Evolutionary conservation across 352 stramenopile species (phyloP).

Genomic region (Phytopythium oedochilum): DNA sequence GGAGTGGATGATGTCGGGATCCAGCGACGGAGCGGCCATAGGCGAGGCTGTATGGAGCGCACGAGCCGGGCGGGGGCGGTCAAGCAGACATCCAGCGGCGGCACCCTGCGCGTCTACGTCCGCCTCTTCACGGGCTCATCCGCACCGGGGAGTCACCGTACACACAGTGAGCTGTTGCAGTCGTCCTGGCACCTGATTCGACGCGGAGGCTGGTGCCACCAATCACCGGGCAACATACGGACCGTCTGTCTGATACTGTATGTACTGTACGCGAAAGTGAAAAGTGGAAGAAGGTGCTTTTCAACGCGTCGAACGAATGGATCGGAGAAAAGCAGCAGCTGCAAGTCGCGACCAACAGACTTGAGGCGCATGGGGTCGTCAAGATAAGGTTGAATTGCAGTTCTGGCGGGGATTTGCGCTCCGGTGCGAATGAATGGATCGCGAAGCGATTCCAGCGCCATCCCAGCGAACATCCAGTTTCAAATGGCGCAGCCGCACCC

Average conservation of each 20-base stretch:
- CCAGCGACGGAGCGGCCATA: not conserved
- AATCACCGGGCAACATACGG: too few relatives aligned
- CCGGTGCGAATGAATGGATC: too few relatives aligned
- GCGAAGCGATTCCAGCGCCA: not conserved
- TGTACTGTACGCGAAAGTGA: too few relatives aligned
- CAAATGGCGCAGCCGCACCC: slow-evolving; percentile 1
- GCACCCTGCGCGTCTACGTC: not conserved
- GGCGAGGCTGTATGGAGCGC: not conserved
- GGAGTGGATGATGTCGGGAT: not conserved
- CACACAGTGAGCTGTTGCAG: not conserved
- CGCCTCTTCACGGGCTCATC: not conserved
- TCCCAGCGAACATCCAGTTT: slow-evolving; percentile 1
- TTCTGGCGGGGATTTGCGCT: too few relatives aligned
- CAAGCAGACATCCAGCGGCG: slow-evolving; percentile 3
- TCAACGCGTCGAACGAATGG: too few relatives aligned
- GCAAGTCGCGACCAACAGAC: too few relatives aligned
- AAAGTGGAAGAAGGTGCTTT: too few relatives aligned
- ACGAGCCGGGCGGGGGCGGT: not conserved
- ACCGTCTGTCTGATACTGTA: too few relatives aligned
- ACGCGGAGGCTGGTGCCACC: not conserved
- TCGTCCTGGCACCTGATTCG: not conserved
- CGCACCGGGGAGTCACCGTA: too few relatives aligned
- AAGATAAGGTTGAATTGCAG: too few relatives aligned
- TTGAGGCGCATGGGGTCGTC: too few relatives aligned
- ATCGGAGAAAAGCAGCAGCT: too few relatives aligned